Evolutionary conservation across 345 rosid genomes (phyloP), one percentile per base, ranked within the genome.

Genomic region (Pistacia vera): DNA sequence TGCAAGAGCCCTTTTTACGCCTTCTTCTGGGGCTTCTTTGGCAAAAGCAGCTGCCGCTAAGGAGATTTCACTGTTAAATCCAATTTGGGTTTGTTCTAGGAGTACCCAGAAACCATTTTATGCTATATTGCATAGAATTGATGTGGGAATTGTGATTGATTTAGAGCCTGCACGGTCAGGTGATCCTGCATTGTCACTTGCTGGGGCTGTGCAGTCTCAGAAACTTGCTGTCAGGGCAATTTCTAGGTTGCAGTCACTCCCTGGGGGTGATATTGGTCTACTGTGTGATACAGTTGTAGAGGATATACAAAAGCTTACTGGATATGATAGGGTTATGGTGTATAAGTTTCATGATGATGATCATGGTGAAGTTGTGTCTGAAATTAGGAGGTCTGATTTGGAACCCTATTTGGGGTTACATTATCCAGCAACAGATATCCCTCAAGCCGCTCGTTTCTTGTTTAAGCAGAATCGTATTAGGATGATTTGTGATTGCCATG

Each of bases 361-460:
- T 63, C 97, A 92, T 73, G 98, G 98, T 38, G 93, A 94, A 79
- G 92, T 92, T 70, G 84, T 94, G 16, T 92, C 97, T 0, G 98
- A 94, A 86, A 88, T 91, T 12, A 86, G 93, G 71, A 88, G 95
- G 77, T 87, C 95, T 63, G 92, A 94, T 85, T 84, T 94, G 61
- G 97, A 92, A 69, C 97, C 98, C n/a, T 92, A 88, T 64, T 85
- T 90, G 82, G 97, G 97, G 35, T 75, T 91, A 79, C 98, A 94
- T 81, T 94, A 90, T 81, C 98, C 97, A n/a, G 91, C 96, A 9
- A 86, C 90, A 0, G 95, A 92, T 85, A 92, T 94, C 57, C 98
- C 97, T 66, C 97, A 94, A 46, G 97, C 97, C 0, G 92, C 92
- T 57, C 84, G 95, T 71, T 91, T 94, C 84, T 86, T 92, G 87